phyloP scores from a whole-genome alignment of 345 rosid species.

The Hypericum androsaemum region DNA sequence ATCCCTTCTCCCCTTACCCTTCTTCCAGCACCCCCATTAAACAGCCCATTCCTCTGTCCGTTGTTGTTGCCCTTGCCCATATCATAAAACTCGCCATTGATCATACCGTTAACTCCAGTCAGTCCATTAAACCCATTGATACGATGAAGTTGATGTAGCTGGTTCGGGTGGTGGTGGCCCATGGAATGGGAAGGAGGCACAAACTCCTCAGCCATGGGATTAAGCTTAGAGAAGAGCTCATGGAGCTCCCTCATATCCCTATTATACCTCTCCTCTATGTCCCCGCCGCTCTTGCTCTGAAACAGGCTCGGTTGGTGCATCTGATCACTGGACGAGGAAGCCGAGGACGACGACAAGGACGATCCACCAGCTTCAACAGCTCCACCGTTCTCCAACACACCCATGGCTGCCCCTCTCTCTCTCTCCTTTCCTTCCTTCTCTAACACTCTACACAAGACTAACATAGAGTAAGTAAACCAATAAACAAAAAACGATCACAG shows the following conservation, averaged over 20 bases:
- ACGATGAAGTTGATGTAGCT: neutral
- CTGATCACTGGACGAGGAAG: conserved; percentile 1
- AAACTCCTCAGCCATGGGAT: conserved; percentile 89
- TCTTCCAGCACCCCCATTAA: conserved; percentile 35
- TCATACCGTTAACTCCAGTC: conserved; percentile 9
- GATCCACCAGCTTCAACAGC: too few relatives aligned
- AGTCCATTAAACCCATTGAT: neutral
- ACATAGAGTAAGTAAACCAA: too few relatives aligned
- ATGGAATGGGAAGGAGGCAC: conserved; percentile 68
- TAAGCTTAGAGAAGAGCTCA: conserved; percentile 83
- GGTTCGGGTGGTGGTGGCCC: conserved; percentile 18
- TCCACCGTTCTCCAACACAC: too few relatives aligned
- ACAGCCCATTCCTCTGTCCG: conserved; percentile 23
- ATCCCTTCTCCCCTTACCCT: conserved; percentile 28
- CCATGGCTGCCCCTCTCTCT: too few relatives aligned
- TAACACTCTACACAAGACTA: too few relatives aligned
- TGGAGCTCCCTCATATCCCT: conserved; percentile 68
- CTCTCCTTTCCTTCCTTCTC: too few relatives aligned
- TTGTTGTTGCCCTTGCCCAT: conserved; percentile 21
- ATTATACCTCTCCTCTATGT: conserved; percentile 35
- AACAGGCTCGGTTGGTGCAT: conserved; percentile 18
- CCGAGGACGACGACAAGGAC: too few relatives aligned
- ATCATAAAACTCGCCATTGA: conserved; percentile 33
- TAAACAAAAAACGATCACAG: too few relatives aligned
- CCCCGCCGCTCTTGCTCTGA: conserved; percentile 3